A percentile compares a stretch with the other conserved stretches of the same genome.
phyloP scores from a whole-genome alignment of 208 protist species.

The Crithidia mellificae region DNA sequence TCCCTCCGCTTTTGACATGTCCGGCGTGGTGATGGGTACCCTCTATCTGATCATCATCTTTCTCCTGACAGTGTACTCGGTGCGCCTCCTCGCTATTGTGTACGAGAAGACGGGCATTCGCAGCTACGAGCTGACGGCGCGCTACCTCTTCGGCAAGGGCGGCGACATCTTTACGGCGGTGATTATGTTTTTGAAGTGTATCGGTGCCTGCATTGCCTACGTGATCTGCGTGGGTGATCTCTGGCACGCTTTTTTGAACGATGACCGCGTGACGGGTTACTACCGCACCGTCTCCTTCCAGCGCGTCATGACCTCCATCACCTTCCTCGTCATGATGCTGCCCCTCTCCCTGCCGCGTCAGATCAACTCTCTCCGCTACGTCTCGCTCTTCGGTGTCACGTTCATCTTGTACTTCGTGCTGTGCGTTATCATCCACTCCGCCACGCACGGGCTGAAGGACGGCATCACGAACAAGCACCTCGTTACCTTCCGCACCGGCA shows the following conservation, averaged over 20 bases:
- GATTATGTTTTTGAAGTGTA: constrained; percentile 79
- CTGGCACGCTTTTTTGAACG: constrained; percentile 46
- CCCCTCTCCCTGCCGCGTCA: constrained; percentile 66
- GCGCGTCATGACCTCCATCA: constrained; percentile 46
- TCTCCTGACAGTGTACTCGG: constrained; percentile 70
- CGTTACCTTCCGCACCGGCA: constrained; percentile 34
- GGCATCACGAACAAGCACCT: constrained; percentile 36
- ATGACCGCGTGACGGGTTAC: constrained; percentile 38
- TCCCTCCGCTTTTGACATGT: constrained; percentile 57
- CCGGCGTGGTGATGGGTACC: constrained; percentile 66
- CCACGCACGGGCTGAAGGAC: constrained; percentile 25
- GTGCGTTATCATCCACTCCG: constrained; percentile 59
- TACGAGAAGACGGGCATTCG: constrained; percentile 53
- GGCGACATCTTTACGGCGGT: constrained; percentile 60
- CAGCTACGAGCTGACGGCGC: constrained; percentile 68
- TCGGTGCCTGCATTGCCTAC: constrained; percentile 76
- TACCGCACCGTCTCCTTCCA: constrained; percentile 34
- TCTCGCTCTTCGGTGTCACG: constrained; percentile 60
- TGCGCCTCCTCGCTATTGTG: constrained; percentile 50
- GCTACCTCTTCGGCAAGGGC: constrained; percentile 49
- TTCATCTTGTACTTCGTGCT: constrained; percentile 78
- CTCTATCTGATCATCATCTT: constrained; percentile 65
- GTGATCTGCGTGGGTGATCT: constrained; percentile 66
- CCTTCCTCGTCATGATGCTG: constrained; percentile 69
- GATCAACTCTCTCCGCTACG: constrained; percentile 82